Percentiles rank a stretch among this genome's conserved stretches.
Conservation (phyloP, 2,329 filamentous ascomycete species). For the Arthrobotrys entomopaga region DNA sequence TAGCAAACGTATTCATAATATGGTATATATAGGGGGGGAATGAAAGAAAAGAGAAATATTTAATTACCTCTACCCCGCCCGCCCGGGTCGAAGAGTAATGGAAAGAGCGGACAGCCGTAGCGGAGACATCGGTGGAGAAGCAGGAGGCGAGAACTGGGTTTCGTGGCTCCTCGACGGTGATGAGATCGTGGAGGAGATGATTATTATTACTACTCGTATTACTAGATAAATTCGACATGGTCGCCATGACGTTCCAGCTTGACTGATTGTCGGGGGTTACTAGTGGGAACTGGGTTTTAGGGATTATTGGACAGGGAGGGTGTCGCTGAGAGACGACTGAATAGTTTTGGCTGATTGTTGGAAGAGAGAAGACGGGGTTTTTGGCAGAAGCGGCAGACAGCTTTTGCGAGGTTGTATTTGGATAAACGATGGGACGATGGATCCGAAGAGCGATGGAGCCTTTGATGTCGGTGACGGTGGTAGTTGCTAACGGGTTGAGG, state of each 20-base stretch:
- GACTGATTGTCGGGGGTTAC: conserved; percentile 46
- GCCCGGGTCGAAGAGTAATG: conserved; percentile 96
- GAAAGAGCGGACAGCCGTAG: conserved; percentile 79
- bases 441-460: not conserved
- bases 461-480: conserved; percentile 4
- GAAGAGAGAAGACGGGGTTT: not conserved
- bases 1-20: conserved; percentile 61
- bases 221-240: conserved; percentile 75
- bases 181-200: conserved; percentile 68
- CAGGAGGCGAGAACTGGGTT: conserved; percentile 88
- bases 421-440: conserved; percentile 1
- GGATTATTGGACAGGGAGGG: conserved; percentile 34
- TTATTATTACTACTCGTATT: conserved; percentile 79
- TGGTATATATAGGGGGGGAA: conserved; percentile 10
- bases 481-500: conserved; percentile 20
- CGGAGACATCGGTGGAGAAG: conserved; percentile 80
- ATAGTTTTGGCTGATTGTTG: conserved; percentile 5
- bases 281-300: conserved; percentile 52
- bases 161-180: conserved; percentile 65
- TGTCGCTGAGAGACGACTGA: conserved; percentile 52
- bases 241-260: conserved; percentile 53
- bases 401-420: not conserved
- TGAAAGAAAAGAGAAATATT: no score
- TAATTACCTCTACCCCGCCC: conserved; percentile 70
- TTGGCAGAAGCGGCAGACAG: conserved; percentile 9